Percentiles rank a stretch among this genome's conserved stretches.
Evolutionary conservation across 768 basidiomycete genomes (phyloP).

Genomic region (Tricholoma sp.): DNA sequence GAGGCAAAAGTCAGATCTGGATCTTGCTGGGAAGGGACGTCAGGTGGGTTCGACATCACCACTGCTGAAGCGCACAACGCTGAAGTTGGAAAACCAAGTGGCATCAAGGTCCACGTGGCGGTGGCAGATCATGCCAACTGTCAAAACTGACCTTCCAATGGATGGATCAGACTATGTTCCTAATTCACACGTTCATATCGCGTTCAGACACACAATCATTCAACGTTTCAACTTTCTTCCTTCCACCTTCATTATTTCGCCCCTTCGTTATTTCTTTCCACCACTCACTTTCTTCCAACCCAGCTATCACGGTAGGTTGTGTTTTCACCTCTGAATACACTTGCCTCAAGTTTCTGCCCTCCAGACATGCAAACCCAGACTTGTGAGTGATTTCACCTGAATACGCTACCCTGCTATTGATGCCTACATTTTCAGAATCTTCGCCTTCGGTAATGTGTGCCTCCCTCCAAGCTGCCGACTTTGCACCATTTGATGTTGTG

Average conservation of each 20-base stretch:
- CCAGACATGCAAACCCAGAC: not conserved
- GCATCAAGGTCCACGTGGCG: not conserved
- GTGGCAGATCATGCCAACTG: not conserved
- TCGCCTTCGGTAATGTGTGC: not conserved
- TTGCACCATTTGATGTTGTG: not conserved
- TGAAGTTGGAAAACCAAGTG: not conserved
- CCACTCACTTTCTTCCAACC: not conserved
- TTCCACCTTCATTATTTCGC: not conserved
- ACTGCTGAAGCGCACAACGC: not conserved
- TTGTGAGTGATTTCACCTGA: not conserved
- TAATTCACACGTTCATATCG: not conserved
- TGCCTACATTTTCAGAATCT: not conserved
- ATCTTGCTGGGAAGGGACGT: not conserved
- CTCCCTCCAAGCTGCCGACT: not conserved
- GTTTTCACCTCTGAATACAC: not conserved
- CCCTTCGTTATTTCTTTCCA: not conserved
- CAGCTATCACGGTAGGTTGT: not conserved
- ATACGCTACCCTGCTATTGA: not conserved
- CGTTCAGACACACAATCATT: not conserved
- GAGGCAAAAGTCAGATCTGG: not conserved
- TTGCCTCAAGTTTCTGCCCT: not conserved
- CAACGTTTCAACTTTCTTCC: not conserved
- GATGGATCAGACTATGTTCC: not conserved
- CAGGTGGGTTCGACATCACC: not conserved
- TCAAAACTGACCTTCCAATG: not conserved